These are phyloP conservation scores for Phaffomyces thermotolerans DNA, from an alignment of 805 yeast genomes.

Conservation along the genomic window DNA sequence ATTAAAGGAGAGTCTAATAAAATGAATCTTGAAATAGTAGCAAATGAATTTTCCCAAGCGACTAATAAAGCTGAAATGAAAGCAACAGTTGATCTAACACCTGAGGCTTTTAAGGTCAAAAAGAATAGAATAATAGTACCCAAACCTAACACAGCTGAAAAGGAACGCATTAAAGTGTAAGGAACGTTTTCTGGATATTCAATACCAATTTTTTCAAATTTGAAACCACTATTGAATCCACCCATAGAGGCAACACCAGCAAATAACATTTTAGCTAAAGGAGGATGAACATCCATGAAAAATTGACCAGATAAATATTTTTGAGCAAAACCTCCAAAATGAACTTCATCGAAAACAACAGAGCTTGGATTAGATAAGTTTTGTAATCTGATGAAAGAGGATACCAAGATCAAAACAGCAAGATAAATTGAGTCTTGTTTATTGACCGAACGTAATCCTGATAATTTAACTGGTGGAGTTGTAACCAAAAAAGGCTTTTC, in stretches of 20 bases:
- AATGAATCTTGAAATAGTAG: slow-evolving; percentile 69
- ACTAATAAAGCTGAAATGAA: slow-evolving; percentile 49
- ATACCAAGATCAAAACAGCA: slow-evolving; percentile 38
- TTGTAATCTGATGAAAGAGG: slow-evolving; percentile 54
- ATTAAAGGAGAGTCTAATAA: slow-evolving; percentile 69
- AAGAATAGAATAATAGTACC: slow-evolving; percentile 60
- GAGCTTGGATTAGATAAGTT: slow-evolving; percentile 62
- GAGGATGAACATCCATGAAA: slow-evolving; percentile 77
- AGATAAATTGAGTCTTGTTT: slow-evolving; percentile 35
- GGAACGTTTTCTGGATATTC: slow-evolving; percentile 52
- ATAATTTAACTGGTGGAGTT: slow-evolving; percentile 36
- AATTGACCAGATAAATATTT: slow-evolving; percentile 61
- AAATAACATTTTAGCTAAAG: slow-evolving; percentile 67
- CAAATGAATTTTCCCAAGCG: slow-evolving; percentile 57
- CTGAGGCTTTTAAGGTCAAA: slow-evolving; percentile 63
- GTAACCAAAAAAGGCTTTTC: slow-evolving; percentile 49
- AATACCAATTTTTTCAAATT: slow-evolving; percentile 60
- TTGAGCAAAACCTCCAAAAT: slow-evolving; percentile 93
- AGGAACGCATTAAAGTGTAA: slow-evolving; percentile 59
- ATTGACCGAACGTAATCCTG: slow-evolving; percentile 34
- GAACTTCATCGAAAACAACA: slow-evolving; percentile 90
- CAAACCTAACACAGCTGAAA: slow-evolving; percentile 63
- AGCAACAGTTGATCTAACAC: slow-evolving; percentile 59
- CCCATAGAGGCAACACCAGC: slow-evolving; percentile 63
- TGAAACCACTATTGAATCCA: slow-evolving; percentile 68